These are phyloP conservation scores for Porogramme epimiltina DNA, from an alignment of 1,284 basidiomycete genomes.

Conservation along the genomic window DNA sequence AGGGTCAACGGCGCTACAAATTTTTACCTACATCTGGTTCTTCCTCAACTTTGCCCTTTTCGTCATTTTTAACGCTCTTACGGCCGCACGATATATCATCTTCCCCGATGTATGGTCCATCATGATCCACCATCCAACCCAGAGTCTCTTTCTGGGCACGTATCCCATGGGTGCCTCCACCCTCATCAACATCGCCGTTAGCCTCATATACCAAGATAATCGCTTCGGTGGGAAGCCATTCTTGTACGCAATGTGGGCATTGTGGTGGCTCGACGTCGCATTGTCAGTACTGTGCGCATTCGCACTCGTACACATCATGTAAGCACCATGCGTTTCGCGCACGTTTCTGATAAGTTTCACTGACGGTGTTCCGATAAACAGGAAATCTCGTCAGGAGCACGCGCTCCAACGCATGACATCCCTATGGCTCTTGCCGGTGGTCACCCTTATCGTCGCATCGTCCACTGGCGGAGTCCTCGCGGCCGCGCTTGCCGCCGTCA, in stretches of 20 bases:
- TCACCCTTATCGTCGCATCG: conserved; percentile 61
- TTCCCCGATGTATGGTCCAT: conserved; percentile 44
- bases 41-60: conserved; percentile 58
- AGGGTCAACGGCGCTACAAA: conserved; percentile 29
- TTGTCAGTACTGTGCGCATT: conserved; percentile 52
- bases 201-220: conserved; percentile 30
- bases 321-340: conserved; percentile 19
- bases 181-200: conserved; percentile 37
- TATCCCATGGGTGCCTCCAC: conserved; percentile 65
- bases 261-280: conserved; percentile 64
- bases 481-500: conserved; percentile 37
- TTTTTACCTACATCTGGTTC: conserved; percentile 47
- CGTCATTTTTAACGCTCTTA: conserved; percentile 42
- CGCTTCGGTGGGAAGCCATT: conserved; percentile 48
- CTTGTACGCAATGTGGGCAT: conserved; percentile 51
- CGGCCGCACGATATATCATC: conserved; percentile 46
- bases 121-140: conserved; percentile 50
- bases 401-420: conserved; percentile 46
- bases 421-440: conserved; percentile 64
- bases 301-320: conserved; percentile 59
- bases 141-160: conserved; percentile 62
- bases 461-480: conserved; percentile 60
- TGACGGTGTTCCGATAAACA: conserved; percentile 22
- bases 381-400: conserved; percentile 58
- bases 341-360: background rate